Conservation (phyloP, 2,329 filamentous ascomycete species). For the Beauveria medogensis region DNA sequence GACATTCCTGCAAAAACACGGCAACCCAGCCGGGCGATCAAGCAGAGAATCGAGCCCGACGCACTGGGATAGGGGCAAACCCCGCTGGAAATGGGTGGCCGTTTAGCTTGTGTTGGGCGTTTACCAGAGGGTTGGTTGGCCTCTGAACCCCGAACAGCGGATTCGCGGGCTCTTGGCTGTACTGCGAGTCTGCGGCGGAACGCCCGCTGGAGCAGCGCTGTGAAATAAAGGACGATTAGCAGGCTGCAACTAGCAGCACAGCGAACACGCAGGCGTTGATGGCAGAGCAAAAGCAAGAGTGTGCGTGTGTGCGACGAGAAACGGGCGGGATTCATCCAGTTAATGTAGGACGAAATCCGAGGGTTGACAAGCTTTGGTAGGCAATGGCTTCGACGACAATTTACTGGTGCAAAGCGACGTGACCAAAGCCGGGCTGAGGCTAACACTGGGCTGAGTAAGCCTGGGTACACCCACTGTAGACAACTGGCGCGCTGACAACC, state of each 20-base stretch:
- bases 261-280: background rate
- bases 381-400: background rate
- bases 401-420: background rate
- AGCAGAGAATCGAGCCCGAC: background rate
- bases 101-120: background rate
- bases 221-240: background rate
- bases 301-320: conserved; percentile 4
- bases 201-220: background rate
- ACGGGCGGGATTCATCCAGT: conserved; percentile 12
- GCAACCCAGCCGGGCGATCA: background rate
- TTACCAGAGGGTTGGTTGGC: background rate
- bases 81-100: conserved; percentile 3
- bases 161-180: background rate
- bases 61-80: background rate
- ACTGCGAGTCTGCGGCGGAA: background rate
- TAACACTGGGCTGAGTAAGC: conserved; percentile 7
- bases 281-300: conserved; percentile 3
- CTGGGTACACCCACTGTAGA: background rate
- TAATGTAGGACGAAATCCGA: conserved; percentile 12
- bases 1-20: conserved; percentile 4
- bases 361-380: background rate
- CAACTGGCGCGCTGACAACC: background rate
- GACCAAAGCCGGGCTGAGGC: conserved; percentile 6
- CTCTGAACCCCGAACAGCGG: conserved; percentile 4
- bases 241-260: background rate